These are phyloP conservation scores for Vitis vinifera DNA, from an alignment of 164 flowering plant species.

Conservation along the genomic window DNA sequence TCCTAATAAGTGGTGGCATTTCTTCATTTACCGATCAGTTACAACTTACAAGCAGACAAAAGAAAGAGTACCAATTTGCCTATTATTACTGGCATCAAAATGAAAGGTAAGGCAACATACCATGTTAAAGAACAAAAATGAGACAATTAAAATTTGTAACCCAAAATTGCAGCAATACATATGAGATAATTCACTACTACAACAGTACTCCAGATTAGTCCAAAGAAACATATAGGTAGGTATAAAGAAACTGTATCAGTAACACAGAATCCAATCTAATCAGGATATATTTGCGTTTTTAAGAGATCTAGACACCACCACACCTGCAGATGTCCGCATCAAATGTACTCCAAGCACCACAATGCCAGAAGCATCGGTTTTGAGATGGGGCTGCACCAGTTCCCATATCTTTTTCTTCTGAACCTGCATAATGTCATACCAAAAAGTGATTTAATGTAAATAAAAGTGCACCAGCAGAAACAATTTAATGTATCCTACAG, in stretches of 20 bases:
- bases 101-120: too few species aligned
- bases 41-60: too few species aligned
- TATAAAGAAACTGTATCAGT: background rate
- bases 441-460: background rate
- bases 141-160: too few species aligned
- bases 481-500: background rate
- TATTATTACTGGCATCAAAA: too few species aligned
- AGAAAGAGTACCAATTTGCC: too few species aligned
- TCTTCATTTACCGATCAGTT: too few species aligned
- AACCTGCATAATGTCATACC: slow-evolving; percentile 42
- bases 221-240: too few species aligned
- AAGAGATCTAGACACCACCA: slow-evolving; percentile 54
- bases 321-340: slow-evolving; percentile 78
- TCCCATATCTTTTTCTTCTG: slow-evolving; percentile 98
- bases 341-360: slow-evolving; percentile 64
- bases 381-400: slow-evolving; percentile 80
- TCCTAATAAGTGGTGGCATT: too few species aligned
- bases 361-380: slow-evolving; percentile 63
- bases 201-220: too few species aligned
- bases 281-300: slow-evolving; percentile 75
- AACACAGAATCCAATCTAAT: slow-evolving; percentile 13
- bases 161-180: too few species aligned
- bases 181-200: too few species aligned
- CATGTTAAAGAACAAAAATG: too few species aligned
- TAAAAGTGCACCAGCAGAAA: background rate